Evolutionary conservation across 306 rosid genomes (phyloP).

Genomic region (Styphnolobium japonicum): DNA sequence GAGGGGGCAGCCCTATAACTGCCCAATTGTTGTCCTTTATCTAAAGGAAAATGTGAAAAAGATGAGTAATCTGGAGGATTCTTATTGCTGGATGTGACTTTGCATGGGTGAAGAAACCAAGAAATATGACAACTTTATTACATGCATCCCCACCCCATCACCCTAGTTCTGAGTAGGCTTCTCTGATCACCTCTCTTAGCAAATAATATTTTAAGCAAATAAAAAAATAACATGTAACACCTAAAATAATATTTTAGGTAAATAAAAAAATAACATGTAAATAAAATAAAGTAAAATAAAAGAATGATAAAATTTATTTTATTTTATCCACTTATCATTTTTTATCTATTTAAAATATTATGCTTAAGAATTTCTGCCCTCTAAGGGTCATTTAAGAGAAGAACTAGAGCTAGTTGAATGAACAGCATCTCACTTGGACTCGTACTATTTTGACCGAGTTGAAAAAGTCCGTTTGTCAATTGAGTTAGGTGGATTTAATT

Average conservation of each 20-base stretch:
- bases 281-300: too few species aligned
- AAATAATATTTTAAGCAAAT: too few species aligned
- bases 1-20: conserved; percentile 33
- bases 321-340: too few species aligned
- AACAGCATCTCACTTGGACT: not conserved
- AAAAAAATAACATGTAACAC: too few species aligned
- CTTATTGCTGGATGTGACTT: conserved; percentile 51
- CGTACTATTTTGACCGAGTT: conserved; percentile 6
- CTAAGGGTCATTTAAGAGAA: conserved; percentile 31
- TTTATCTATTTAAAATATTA: too few species aligned
- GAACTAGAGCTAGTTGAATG: not conserved
- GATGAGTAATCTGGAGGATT: conserved; percentile 28
- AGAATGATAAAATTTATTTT: too few species aligned
- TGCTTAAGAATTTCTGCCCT: too few species aligned
- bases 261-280: too few species aligned
- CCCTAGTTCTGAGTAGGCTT: conserved; percentile 32
- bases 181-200: conserved; percentile 15
- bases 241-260: too few species aligned
- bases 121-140: conserved; percentile 20
- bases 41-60: not conserved
- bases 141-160: conserved; percentile 46
- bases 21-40: conserved; percentile 15
- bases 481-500: conserved; percentile 40
- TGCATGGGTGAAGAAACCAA: conserved; percentile 46
- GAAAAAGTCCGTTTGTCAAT: not conserved